phyloP scores from a whole-genome alignment of 441 rosid genomes.

The Gossypium schwendimanii region DNA sequence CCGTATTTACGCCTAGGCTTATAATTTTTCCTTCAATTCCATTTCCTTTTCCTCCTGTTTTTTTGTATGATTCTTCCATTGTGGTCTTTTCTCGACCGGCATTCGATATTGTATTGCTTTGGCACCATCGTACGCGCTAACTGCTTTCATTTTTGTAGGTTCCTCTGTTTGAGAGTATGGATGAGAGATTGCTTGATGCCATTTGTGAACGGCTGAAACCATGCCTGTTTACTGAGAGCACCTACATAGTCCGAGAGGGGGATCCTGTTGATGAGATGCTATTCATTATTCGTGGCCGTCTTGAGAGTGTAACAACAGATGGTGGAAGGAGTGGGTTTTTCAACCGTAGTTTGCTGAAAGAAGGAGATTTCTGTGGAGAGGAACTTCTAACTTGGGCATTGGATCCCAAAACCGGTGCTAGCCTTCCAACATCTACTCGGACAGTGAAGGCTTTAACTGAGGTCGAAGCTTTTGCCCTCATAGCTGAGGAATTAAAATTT shows the following conservation, averaged over 20 bases:
- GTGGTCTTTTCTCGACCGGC: not conserved
- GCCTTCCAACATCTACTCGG: slow-evolving; percentile 86
- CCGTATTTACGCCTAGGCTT: too few relatives aligned
- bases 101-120: not conserved
- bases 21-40: not conserved
- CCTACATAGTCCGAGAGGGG: slow-evolving; percentile 82
- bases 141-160: slow-evolving; percentile 37
- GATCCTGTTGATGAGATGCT: slow-evolving; percentile 98
- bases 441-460: slow-evolving; percentile 77
- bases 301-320: slow-evolving; percentile 88
- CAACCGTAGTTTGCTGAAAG: slow-evolving; percentile 66
- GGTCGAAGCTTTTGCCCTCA: slow-evolving; percentile 86
- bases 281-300: slow-evolving; percentile 88
- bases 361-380: slow-evolving; percentile 93
- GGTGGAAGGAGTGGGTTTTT: slow-evolving; percentile 97
- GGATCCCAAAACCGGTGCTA: slow-evolving; percentile 77
- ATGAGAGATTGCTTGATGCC: slow-evolving; percentile 86
- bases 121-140: not conserved
- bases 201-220: slow-evolving; percentile 92
- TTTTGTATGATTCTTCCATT: not conserved
- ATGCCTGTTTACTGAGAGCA: slow-evolving; percentile 68
- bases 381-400: slow-evolving; percentile 95
- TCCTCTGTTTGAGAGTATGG: slow-evolving; percentile 85
- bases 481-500: slow-evolving; percentile 79
- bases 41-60: not conserved